Conservation (phyloP, 176 grass and related monocot species). For the Rhynchospora pubera region DNA sequence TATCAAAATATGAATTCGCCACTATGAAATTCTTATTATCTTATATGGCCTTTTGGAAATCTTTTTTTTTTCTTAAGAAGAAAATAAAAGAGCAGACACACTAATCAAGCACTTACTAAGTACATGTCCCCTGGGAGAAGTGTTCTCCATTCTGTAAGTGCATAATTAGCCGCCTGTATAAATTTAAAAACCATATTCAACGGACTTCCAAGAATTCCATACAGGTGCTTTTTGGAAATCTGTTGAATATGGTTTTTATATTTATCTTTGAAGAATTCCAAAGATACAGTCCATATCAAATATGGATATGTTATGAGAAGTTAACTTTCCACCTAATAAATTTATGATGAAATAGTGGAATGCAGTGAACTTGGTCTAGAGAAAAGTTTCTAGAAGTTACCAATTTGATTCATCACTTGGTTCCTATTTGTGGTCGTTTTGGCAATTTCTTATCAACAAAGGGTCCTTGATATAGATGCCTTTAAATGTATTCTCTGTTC, state of each 20-base stretch:
- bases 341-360: conserved; percentile 19
- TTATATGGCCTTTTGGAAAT: background rate
- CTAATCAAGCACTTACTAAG: too few species aligned
- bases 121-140: too few species aligned
- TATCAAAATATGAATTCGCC: background rate
- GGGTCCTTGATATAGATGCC: background rate
- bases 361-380: background rate
- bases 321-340: conserved; percentile 7
- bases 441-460: background rate
- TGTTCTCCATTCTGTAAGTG: too few species aligned
- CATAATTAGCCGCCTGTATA: background rate
- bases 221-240: background rate
- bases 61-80: too few species aligned
- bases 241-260: background rate
- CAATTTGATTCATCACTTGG: conserved; percentile 9
- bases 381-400: background rate
- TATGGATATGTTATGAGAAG: background rate
- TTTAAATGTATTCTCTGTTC: conserved; percentile 9
- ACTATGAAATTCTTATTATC: background rate
- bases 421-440: conserved; percentile 17
- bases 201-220: background rate
- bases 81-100: too few species aligned
- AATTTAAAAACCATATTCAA: background rate
- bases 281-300: background rate
- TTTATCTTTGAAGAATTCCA: background rate